Evolutionary conservation across 2,329 filamentous ascomycete genomes (phyloP).

Genomic region (Fusarium domesticum): DNA sequence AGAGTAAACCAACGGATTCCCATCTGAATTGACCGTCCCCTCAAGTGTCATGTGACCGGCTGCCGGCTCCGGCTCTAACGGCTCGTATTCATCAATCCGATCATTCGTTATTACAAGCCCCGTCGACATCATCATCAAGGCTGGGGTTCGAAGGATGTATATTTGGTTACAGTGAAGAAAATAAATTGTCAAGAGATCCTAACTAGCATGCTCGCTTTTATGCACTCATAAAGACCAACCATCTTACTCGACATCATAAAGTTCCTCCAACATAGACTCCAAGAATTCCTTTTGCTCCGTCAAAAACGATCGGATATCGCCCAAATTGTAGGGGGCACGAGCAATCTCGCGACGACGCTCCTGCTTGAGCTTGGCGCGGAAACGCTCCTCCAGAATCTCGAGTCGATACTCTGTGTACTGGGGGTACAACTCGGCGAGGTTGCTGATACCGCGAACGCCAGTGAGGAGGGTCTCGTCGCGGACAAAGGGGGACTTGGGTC

Average conservation of each 20-base stretch:
- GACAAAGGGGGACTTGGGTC: slow-evolving; percentile 51
- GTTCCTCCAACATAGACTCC: slow-evolving; percentile 7
- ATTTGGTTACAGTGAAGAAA: neutral
- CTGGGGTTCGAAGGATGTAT: neutral
- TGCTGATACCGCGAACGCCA: slow-evolving; percentile 56
- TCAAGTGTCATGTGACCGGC: too few species aligned
- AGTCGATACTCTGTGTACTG: slow-evolving; percentile 62
- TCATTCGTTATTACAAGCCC: too few species aligned
- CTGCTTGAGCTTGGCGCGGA: slow-evolving; percentile 18
- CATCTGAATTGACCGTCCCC: too few species aligned
- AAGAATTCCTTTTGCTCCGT: slow-evolving; percentile 4
- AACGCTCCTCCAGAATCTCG: slow-evolving; percentile 45
- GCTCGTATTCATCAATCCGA: too few species aligned
- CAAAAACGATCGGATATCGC: slow-evolving; percentile 1
- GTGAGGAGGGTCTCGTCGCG: slow-evolving; percentile 60
- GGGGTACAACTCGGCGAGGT: slow-evolving; percentile 56
- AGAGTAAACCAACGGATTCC: too few species aligned
- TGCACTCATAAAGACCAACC: neutral
- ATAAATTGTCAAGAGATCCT: neutral
- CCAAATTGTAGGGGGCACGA: slow-evolving; percentile 1
- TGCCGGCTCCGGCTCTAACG: too few species aligned
- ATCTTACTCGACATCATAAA: neutral
- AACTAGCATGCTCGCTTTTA: neutral
- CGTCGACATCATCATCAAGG: too few species aligned
- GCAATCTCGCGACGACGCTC: slow-evolving; percentile 8